Conservation (phyloP, 1,284 basidiomycete genomes). For the Vanrija pseudolonga region DNA sequence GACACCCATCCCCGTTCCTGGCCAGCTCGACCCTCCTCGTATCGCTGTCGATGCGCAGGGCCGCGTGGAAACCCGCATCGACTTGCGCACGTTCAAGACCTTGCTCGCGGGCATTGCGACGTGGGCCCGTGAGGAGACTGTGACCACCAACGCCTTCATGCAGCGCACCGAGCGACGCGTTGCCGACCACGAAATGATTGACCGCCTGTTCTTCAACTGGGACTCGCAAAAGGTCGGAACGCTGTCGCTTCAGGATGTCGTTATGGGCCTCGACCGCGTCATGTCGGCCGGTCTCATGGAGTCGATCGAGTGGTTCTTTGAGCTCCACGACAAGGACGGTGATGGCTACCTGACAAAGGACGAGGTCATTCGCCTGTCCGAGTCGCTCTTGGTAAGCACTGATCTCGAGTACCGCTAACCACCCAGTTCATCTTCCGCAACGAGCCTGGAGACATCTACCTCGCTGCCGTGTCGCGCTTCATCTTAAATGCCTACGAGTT, state of each 20-base stretch:
- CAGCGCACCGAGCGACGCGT: conserved; percentile 55
- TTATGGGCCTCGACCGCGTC: conserved; percentile 81
- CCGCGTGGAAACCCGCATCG: conserved; percentile 83
- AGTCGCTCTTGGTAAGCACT: conserved; percentile 63
- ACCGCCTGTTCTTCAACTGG: conserved; percentile 83
- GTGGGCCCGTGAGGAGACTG: conserved; percentile 93
- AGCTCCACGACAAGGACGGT: conserved; percentile 91
- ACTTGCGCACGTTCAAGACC: conserved; percentile 75
- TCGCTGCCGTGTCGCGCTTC: conserved; percentile 90
- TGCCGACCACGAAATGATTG: conserved; percentile 54
- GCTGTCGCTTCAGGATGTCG: conserved; percentile 83
- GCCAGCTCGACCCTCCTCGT: conserved; percentile 40
- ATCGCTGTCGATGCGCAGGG: conserved; percentile 54
- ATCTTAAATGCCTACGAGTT: conserved; percentile 97
- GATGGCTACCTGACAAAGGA: conserved; percentile 93
- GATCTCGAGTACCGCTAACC: no score
- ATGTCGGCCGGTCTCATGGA: conserved; percentile 98
- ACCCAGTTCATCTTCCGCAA: conserved; percentile 85
- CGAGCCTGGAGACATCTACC: conserved; percentile 93
- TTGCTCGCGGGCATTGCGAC: conserved; percentile 91
- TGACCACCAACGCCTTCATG: conserved; percentile 87
- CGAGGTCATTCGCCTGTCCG: conserved; percentile 85
- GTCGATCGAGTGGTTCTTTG: conserved; percentile 98
- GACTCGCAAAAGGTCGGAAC: conserved; percentile 74
- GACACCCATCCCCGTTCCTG: conserved; percentile 16